phyloP scores from a whole-genome alignment of 139 green algal species.

The Protoeuglena noctilucae region DNA sequence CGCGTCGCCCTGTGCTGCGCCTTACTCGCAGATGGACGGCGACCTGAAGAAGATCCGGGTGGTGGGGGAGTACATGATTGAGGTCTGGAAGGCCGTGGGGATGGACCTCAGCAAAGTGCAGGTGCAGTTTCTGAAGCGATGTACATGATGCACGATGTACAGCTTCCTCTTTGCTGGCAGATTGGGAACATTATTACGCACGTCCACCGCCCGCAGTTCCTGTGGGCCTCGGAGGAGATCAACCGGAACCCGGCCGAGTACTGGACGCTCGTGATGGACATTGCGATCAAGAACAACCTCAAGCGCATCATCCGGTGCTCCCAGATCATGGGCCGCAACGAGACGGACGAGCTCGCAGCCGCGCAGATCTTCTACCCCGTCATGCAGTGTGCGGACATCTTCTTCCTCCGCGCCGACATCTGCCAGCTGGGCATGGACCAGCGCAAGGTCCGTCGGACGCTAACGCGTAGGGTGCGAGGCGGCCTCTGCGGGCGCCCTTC shows the following conservation, averaged over 20 bases:
- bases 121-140: too few relatives aligned
- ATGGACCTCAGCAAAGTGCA: conserved; percentile 72
- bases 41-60: conserved; percentile 98
- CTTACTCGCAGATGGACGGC: conserved; percentile 86
- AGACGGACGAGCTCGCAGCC: conserved; percentile 82
- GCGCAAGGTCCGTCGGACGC: conserved; percentile 48
- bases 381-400: conserved; percentile 98
- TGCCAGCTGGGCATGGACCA: conserved; percentile 99
- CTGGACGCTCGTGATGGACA: conserved; percentile 81
- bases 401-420: conserved; percentile 99
- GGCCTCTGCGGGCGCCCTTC: too few relatives aligned
- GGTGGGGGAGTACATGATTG: conserved; percentile 93
- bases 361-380: conserved; percentile 97
- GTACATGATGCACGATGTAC: too few relatives aligned
- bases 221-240: conserved; percentile 57
- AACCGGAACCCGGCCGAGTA: conserved; percentile 60
- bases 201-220: too few relatives aligned
- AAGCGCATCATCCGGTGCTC: conserved; percentile 63
- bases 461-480: too few relatives aligned
- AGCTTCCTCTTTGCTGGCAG: too few relatives aligned
- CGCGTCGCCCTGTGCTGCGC: too few relatives aligned
- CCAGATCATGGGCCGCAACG: conserved; percentile 92
- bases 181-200: too few relatives aligned
- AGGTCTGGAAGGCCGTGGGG: conserved; percentile 95
- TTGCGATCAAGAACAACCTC: conserved; percentile 70